Evolutionary conservation across 768 basidiomycete genomes (phyloP), one percentile per base, ranked within the genome.

Genomic region (Melanogaster broomeanus): DNA sequence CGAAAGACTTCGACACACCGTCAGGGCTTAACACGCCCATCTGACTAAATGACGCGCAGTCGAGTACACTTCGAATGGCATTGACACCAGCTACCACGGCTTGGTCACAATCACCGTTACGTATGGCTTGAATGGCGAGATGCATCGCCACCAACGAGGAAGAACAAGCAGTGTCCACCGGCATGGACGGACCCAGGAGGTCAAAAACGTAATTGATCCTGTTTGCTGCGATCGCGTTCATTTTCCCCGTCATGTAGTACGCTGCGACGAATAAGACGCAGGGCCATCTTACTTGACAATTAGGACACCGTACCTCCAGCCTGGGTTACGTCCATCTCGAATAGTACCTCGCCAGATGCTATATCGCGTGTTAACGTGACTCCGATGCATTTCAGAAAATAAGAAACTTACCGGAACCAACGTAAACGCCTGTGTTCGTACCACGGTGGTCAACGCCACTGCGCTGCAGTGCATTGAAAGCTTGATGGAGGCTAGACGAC

Each of bases 91-190:
- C 76, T 19, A 78, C 71, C 3, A 79, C 64, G 0, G 77, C 78
- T 2, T 72, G 66, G 27, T 75, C 69, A 43, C 77, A 78, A 27
- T 77, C 77, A 1, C 75, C 75, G 27, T 49, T 56, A 13, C 59
- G 56, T 8, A 78, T 55, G 0, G 74, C 68, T 35, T 75, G 72
- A 1, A 76, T 61, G 9, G 73, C 77, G 7, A 78, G 63, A 60
- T 79, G 76, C 15, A 74, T 57, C 0, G 74, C 73, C 5, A 62
- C 68, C 22, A 74, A 51, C 19, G 63, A 66, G n/a, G 77, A 77
- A 44, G 73, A 77, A 54, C 78, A 78, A 2, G 77, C 77, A 0
- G 77, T 79, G 51, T 78, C 76, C 0, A 71, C 48, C 4, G 75
- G 72, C 19, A 77, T 44, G 13, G 78, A 78, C 9, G 77, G 78